Percentiles rank a stretch among this genome's conserved stretches.
phyloP scores from a whole-genome alignment of 768 basidiomycete species.

The Termitomyces eurrhizus region DNA sequence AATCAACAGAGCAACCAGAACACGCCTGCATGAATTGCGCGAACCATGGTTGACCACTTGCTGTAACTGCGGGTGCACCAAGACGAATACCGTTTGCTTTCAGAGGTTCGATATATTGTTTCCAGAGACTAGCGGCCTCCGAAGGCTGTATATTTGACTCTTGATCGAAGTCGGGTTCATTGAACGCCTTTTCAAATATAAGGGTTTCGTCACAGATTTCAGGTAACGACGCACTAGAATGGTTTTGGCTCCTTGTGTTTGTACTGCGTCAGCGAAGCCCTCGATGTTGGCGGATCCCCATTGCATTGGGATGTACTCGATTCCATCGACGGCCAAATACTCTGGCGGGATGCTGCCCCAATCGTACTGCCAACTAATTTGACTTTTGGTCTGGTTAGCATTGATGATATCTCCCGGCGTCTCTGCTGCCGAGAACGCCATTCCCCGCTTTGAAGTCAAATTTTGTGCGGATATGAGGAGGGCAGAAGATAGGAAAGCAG shows the following conservation, averaged over 20 bases:
- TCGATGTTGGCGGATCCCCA: conserved; percentile 42
- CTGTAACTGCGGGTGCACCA: conserved; percentile 57
- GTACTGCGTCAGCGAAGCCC: conserved; percentile 32
- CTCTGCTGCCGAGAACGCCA: conserved; percentile 37
- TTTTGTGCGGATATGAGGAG: conserved; percentile 20
- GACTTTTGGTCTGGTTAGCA: conserved; percentile 40
- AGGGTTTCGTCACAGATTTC: conserved; percentile 27
- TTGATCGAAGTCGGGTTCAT: conserved; percentile 51
- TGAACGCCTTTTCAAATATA: conserved; percentile 35
- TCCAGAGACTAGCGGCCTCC: conserved; percentile 53
- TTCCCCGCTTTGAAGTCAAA: conserved; percentile 44
- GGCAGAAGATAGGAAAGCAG: conserved; percentile 25
- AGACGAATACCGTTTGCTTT: conserved; percentile 44
- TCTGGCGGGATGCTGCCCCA: conserved; percentile 46
- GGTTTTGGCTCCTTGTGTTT: conserved; percentile 42
- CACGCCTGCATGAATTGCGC: conserved; percentile 50
- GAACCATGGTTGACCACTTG: conserved; percentile 53
- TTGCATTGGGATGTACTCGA: conserved; percentile 51
- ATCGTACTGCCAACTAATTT: conserved; percentile 49
- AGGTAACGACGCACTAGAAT: conserved; percentile 37
- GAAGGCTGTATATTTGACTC: conserved; percentile 43
- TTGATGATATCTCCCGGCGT: conserved; percentile 39
- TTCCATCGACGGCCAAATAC: conserved; percentile 37
- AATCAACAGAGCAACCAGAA: conserved; percentile 44
- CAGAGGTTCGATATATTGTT: conserved; percentile 52